Evolutionary conservation across 352 stramenopile genomes (phyloP).

Genomic region (Pythium chondricola): DNA sequence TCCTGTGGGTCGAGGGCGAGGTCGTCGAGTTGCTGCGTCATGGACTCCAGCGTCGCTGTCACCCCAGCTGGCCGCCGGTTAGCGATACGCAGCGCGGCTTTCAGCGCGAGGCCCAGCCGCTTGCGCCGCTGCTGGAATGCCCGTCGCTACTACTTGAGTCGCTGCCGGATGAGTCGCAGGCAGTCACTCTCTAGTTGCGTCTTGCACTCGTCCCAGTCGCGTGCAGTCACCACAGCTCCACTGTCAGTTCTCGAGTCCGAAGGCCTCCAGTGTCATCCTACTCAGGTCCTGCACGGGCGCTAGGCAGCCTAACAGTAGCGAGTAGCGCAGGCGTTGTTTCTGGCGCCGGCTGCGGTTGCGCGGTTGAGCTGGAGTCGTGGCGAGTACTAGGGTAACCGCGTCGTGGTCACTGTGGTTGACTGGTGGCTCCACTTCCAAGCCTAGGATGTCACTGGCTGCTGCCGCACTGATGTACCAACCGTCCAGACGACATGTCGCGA

Average conservation of each 20-base stretch:
- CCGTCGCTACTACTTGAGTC: not conserved
- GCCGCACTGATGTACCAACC: not conserved
- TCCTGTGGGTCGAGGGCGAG: not conserved
- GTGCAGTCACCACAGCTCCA: not conserved
- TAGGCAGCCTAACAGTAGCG: not conserved
- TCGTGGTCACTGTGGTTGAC: constrained; percentile 6
- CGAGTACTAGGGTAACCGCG: not conserved
- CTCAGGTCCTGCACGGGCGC: not conserved
- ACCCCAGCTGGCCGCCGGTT: not conserved
- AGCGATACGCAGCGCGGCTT: not conserved
- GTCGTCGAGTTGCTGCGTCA: not conserved
- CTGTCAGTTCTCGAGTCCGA: not conserved
- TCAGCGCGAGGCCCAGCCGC: not conserved
- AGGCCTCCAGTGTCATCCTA: not conserved
- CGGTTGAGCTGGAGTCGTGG: not conserved
- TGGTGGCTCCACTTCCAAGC: not conserved
- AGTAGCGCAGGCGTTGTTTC: not conserved
- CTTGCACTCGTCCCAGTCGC: not conserved
- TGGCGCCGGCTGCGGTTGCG: not conserved
- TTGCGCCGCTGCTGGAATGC: not conserved
- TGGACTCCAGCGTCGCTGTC: not conserved
- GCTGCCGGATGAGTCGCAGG: not conserved
- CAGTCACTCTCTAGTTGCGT: not conserved
- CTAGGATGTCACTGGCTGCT: not conserved
- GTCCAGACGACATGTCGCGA: not conserved